Percentiles rank a stretch among this genome's conserved stretches.
These are phyloP conservation scores for Trichomonascaceae sp. DNA, from an alignment of 1,139 yeast species.

Conservation along the genomic window DNA sequence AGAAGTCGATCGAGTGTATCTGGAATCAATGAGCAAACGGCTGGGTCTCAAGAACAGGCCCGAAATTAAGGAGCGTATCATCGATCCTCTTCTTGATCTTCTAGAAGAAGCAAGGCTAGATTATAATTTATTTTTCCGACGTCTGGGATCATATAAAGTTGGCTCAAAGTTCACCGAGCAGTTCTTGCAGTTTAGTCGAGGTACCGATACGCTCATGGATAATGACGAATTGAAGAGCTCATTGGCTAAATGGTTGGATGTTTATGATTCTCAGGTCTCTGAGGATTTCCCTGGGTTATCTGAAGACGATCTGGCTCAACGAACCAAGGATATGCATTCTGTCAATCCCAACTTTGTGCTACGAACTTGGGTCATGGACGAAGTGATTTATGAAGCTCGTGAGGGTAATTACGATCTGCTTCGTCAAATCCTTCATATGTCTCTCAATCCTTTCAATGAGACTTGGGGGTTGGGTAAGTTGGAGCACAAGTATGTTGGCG, in stretches of 20 bases:
- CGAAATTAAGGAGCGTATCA: constrained; percentile 34
- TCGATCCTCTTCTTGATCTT: constrained; percentile 55
- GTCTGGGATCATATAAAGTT: constrained; percentile 44
- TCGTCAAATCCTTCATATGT: constrained; percentile 32
- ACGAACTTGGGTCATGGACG: constrained; percentile 80
- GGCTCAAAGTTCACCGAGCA: constrained; percentile 26
- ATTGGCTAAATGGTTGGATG: constrained; percentile 36
- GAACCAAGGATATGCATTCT: constrained; percentile 34
- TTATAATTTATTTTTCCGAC: constrained; percentile 70
- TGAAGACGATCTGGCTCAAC: constrained; percentile 34
- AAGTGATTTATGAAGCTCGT: constrained; percentile 48
- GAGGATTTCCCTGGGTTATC: constrained; percentile 30
- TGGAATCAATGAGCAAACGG: constrained; percentile 55
- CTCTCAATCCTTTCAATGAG: constrained; percentile 33
- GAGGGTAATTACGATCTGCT: constrained; percentile 26
- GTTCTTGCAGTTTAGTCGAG: constrained; percentile 35
- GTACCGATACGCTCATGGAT: constrained; percentile 25
- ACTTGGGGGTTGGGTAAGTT: constrained; percentile 29
- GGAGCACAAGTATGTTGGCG: constrained; percentile 26
- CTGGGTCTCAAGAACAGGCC: constrained; percentile 57
- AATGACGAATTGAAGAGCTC: constrained; percentile 30
- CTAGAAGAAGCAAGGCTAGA: constrained; percentile 62
- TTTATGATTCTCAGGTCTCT: constrained; percentile 38
- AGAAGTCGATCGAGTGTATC: constrained; percentile 55
- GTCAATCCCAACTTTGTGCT: constrained; percentile 79